Conservation (phyloP, 176 grass and related monocot genomes). For the Puccinellia tenuiflora region DNA sequence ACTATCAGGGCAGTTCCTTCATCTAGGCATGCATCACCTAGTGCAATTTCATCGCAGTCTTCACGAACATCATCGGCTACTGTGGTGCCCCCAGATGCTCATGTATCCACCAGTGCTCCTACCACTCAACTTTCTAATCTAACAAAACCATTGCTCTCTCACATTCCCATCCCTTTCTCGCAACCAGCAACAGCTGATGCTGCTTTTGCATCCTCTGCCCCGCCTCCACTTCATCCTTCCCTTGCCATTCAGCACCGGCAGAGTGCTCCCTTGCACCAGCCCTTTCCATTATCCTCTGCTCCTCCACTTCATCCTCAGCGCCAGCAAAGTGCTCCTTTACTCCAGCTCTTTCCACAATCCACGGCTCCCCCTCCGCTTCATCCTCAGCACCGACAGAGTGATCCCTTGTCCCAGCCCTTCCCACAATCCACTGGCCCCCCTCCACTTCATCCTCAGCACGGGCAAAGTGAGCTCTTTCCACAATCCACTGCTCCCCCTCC, state of each 20-base stretch:
- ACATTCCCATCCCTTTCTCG: constrained; percentile 18
- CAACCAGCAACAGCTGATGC: constrained; percentile 16
- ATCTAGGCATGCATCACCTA: constrained; percentile 22
- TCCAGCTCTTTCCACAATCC: background rate
- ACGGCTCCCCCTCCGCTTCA: constrained; percentile 28
- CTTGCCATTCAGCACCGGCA: constrained; percentile 28
- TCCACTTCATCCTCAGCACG: background rate
- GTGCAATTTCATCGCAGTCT: constrained; percentile 9
- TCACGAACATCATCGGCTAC: constrained; percentile 32
- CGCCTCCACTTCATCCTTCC: constrained; percentile 41
- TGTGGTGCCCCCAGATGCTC: constrained; percentile 22
- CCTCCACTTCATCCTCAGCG: background rate
- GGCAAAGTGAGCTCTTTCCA: background rate
- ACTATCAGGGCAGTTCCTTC: constrained; percentile 21
- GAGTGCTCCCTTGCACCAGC: constrained; percentile 31
- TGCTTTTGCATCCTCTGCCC: constrained; percentile 24
- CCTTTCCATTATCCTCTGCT: constrained; percentile 40
- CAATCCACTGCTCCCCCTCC: background rate
- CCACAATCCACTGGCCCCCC: constrained; percentile 2
- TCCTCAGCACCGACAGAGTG: constrained; percentile 23
- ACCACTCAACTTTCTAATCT: constrained; percentile 20
- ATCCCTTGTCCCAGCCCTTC: constrained; percentile 37
- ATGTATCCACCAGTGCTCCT: constrained; percentile 25
- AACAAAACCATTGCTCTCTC: constrained; percentile 23
- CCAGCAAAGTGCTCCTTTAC: background rate